Conservation (phyloP, 2,329 filamentous ascomycete genomes). For the Microcyclospora tardicrescens region DNA sequence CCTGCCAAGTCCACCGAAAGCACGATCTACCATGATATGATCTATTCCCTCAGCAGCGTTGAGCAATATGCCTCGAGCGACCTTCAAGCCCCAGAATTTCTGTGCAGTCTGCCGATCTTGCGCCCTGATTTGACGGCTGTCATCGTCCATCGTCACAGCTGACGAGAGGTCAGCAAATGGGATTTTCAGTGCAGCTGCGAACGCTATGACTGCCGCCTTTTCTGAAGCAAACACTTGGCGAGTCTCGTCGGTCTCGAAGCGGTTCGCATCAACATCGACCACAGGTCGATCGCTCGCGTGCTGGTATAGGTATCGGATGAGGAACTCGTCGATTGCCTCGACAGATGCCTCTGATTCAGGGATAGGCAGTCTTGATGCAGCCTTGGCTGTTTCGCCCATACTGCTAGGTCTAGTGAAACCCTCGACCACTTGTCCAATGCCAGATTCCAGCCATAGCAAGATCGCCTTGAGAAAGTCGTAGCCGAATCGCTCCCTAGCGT, state of each 20-base stretch:
- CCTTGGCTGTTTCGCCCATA: conserved; percentile 20
- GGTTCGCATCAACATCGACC: conserved; percentile 44
- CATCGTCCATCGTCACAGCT: conserved; percentile 17
- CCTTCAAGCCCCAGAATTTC: conserved; percentile 46
- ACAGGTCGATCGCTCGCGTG: conserved; percentile 40
- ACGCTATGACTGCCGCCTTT: conserved; percentile 43
- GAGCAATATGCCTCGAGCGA: conserved; percentile 47
- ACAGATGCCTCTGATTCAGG: conserved; percentile 35
- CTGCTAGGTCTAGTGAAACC: conserved; percentile 40
- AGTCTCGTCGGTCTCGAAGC: conserved; percentile 43
- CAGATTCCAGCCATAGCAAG: conserved; percentile 48
- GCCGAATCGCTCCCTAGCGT: conserved; percentile 40
- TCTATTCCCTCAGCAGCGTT: conserved; percentile 43
- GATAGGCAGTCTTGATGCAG: conserved; percentile 35
- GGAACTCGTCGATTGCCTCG: conserved; percentile 40
- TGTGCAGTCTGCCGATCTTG: conserved; percentile 34
- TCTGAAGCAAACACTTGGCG: conserved; percentile 41
- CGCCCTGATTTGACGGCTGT: conserved; percentile 14
- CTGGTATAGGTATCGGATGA: conserved; percentile 48
- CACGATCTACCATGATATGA: conserved; percentile 44
- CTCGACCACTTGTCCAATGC: conserved; percentile 40
- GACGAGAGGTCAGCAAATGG: conserved; percentile 39
- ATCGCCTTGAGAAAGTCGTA: conserved; percentile 55
- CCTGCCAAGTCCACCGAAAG: conserved; percentile 47
- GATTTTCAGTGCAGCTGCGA: conserved; percentile 39